Evolutionary conservation across 225 moss, liverwort and hornwort genomes (phyloP).

Genomic region (Anthoceros angustus): DNA sequence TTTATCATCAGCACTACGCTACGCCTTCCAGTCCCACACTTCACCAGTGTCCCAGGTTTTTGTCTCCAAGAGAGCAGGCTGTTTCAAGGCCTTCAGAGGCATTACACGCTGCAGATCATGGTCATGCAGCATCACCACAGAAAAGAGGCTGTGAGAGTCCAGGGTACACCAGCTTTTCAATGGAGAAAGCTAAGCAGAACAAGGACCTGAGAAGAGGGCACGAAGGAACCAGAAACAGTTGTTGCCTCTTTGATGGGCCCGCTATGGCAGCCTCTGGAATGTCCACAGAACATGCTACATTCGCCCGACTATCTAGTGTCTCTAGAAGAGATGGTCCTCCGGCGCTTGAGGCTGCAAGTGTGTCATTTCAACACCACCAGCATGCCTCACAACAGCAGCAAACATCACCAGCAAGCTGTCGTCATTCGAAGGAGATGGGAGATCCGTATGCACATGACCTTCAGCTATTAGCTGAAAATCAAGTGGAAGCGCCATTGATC

Average conservation of each 20-base stretch:
- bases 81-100: background rate
- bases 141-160: background rate
- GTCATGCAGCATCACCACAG: background rate
- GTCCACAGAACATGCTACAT: background rate
- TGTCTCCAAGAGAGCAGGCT: constrained; percentile 16
- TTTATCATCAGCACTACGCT: constrained; percentile 19
- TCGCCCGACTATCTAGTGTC: background rate
- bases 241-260: background rate
- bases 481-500: background rate
- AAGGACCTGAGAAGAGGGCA: background rate
- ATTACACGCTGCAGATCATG: background rate
- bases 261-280: background rate
- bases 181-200: background rate
- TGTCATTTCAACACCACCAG: background rate
- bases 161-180: background rate
- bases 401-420: background rate
- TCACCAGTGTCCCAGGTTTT: constrained; percentile 19
- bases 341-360: background rate
- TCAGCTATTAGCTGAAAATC: background rate
- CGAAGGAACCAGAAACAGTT: background rate
- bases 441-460: background rate
- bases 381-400: background rate
- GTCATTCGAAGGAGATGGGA: background rate
- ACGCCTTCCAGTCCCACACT: constrained; percentile 23
- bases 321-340: background rate